phyloP scores from a whole-genome alignment of 805 yeast genomes.

The Wickerhamomyces chaumierensis region DNA sequence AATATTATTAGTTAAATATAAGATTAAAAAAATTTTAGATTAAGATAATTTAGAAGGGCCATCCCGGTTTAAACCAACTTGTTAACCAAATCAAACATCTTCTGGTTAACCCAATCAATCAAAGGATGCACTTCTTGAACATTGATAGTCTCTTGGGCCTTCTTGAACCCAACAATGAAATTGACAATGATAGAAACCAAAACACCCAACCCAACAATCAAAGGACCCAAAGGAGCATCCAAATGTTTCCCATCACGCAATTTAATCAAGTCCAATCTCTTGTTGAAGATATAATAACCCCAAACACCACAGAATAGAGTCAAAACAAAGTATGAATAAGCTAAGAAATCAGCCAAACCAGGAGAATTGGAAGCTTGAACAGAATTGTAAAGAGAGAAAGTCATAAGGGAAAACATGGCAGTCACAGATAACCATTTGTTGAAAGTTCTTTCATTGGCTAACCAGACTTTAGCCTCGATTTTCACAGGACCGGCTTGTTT shows the following conservation, averaged over 20 bases:
- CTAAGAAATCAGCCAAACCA: constrained; percentile 53
- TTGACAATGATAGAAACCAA: constrained; percentile 57
- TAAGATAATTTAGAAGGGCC: no score
- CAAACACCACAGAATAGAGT: constrained; percentile 79
- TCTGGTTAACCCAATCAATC: constrained; percentile 20
- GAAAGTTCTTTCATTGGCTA: constrained; percentile 96
- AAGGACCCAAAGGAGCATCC: constrained; percentile 85
- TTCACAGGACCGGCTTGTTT: constrained; percentile 87
- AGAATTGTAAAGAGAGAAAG: constrained; percentile 75
- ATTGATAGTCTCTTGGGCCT: constrained; percentile 18
- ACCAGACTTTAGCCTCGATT: constrained; percentile 96
- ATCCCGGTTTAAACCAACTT: neutral
- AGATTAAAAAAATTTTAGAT: no score
- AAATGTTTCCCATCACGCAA: constrained; percentile 79
- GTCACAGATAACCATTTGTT: constrained; percentile 91
- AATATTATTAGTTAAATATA: no score
- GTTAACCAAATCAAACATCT: constrained; percentile 20
- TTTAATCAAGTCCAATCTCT: constrained; percentile 60
- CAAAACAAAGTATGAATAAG: constrained; percentile 69
- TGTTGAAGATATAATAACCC: constrained; percentile 75
- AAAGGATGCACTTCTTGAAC: constrained; percentile 12
- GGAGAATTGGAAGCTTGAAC: constrained; percentile 56
- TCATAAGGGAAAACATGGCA: constrained; percentile 69
- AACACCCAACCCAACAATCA: constrained; percentile 63
- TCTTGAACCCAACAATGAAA: constrained; percentile 54